Conservation (phyloP, 1,284 basidiomycete genomes). For the Phylloboletellus chloephorus region DNA sequence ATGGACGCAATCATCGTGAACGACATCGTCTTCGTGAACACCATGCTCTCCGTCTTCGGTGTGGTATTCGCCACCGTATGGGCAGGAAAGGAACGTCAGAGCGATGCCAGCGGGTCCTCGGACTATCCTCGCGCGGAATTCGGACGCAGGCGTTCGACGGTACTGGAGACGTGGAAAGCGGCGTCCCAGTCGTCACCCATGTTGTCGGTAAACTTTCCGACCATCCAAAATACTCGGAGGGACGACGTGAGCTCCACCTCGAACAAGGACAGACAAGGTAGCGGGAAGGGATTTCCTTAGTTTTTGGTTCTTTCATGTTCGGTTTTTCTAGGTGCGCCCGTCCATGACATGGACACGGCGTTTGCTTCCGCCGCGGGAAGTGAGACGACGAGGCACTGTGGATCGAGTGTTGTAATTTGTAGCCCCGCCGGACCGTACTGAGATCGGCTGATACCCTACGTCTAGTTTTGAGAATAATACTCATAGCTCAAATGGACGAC, state of each 20-base stretch:
- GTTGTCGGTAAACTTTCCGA: too few relatives aligned
- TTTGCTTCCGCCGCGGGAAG: too few relatives aligned
- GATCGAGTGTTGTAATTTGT: too few relatives aligned
- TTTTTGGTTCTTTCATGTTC: too few relatives aligned
- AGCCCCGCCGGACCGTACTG: too few relatives aligned
- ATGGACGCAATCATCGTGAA: constrained; percentile 4
- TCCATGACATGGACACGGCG: too few relatives aligned
- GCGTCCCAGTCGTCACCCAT: background rate
- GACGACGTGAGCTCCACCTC: background rate
- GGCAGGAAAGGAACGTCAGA: constrained; percentile 16
- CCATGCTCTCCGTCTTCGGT: constrained; percentile 22
- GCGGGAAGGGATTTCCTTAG: background rate
- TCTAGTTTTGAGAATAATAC: too few relatives aligned
- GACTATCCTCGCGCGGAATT: background rate
- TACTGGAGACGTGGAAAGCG: background rate
- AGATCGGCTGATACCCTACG: too few relatives aligned
- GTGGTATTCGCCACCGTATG: constrained; percentile 28
- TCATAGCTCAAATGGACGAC: too few relatives aligned
- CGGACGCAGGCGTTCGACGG: background rate
- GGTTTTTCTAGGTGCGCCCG: too few relatives aligned
- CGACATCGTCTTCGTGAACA: constrained; percentile 12
- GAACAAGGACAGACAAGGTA: background rate
- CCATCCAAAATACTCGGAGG: background rate
- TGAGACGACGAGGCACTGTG: too few relatives aligned
- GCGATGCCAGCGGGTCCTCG: background rate